A percentile compares a stretch with the other conserved stretches of the same genome.
phyloP scores from a whole-genome alignment of 2,329 filamentous ascomycete species.

The Nannizziopsis barbatae region DNA sequence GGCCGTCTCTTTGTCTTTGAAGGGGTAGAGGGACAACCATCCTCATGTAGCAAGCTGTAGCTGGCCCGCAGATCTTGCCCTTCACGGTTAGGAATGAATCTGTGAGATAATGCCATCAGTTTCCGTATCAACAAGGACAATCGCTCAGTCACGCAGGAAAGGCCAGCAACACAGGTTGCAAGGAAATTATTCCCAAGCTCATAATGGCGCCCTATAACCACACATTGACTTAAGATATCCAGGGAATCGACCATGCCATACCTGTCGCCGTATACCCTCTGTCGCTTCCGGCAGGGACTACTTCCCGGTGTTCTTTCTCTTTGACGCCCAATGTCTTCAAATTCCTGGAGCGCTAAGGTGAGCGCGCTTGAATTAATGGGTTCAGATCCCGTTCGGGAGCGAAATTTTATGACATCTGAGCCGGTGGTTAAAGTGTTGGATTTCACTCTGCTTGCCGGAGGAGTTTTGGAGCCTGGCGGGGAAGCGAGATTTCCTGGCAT shows the following conservation, averaged over 20 bases:
- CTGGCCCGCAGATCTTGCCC: conserved; percentile 89
- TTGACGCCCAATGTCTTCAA: conserved; percentile 48
- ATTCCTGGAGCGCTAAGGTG: conserved; percentile 50
- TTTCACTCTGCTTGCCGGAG: conserved; percentile 43
- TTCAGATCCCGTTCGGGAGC: conserved; percentile 34
- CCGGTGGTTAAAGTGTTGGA: conserved; percentile 15
- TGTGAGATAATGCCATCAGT: conserved; percentile 28
- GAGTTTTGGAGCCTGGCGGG: conserved; percentile 50
- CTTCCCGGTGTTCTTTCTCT: conserved; percentile 52
- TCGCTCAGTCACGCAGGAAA: neutral
- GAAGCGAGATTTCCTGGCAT: conserved; percentile 31
- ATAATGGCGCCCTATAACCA: too few species aligned
- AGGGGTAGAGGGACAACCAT: conserved; percentile 83
- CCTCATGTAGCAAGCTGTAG: conserved; percentile 83
- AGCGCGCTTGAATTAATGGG: conserved; percentile 49
- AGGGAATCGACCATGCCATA: conserved; percentile 23
- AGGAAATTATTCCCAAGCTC: neutral
- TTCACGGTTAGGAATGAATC: conserved; percentile 89
- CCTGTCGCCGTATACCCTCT: conserved; percentile 55
- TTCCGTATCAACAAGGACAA: neutral
- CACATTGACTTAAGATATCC: too few species aligned
- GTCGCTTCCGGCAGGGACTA: conserved; percentile 58
- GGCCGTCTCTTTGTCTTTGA: conserved; percentile 74
- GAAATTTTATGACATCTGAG: conserved; percentile 19
- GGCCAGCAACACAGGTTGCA: neutral